phyloP scores from a whole-genome alignment of 2,329 filamentous ascomycete genomes.

The Aspergillus transmontanensis region DNA sequence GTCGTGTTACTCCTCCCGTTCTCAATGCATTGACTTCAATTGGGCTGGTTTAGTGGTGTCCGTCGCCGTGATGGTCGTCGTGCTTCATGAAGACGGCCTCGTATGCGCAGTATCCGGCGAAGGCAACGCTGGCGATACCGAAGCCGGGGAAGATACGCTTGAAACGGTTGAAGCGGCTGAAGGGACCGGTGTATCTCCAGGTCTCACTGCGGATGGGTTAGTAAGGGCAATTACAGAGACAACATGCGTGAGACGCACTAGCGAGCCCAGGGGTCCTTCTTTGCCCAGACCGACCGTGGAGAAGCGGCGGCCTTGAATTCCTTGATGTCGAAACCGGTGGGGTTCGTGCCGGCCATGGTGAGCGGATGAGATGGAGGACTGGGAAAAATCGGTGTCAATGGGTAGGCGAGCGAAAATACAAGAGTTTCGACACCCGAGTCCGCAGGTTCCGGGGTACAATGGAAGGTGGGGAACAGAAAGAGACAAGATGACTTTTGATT shows the following conservation, averaged over 20 bases:
- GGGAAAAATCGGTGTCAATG: slow-evolving; percentile 5
- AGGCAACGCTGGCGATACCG: slow-evolving; percentile 89
- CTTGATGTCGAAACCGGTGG: slow-evolving; percentile 89
- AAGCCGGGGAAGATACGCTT: slow-evolving; percentile 84
- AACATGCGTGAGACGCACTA: slow-evolving; percentile 48
- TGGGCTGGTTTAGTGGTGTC: slow-evolving; percentile 54
- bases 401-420: slow-evolving; percentile 15
- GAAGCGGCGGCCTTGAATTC: slow-evolving; percentile 74
- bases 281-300: slow-evolving; percentile 51
- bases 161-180: slow-evolving; percentile 88
- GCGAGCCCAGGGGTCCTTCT: slow-evolving; percentile 65
- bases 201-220: slow-evolving; percentile 67
- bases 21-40: not conserved
- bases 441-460: slow-evolving; percentile 19
- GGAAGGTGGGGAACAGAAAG: slow-evolving; percentile 2
- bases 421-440: slow-evolving; percentile 9
- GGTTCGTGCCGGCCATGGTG: slow-evolving; percentile 61
- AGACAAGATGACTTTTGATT: slow-evolving; percentile 1
- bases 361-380: slow-evolving; percentile 22
- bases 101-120: slow-evolving; percentile 84
- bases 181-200: slow-evolving; percentile 90
- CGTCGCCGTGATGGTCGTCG: slow-evolving; percentile 59
- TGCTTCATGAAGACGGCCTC: slow-evolving; percentile 86
- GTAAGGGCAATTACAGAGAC: not conserved
- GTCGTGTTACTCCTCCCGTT: not conserved